A percentile compares a stretch with the other conserved stretches of the same genome.
These are phyloP conservation scores for Ephemerocybe angulata DNA, from an alignment of 768 basidiomycete genomes.

Conservation along the genomic window DNA sequence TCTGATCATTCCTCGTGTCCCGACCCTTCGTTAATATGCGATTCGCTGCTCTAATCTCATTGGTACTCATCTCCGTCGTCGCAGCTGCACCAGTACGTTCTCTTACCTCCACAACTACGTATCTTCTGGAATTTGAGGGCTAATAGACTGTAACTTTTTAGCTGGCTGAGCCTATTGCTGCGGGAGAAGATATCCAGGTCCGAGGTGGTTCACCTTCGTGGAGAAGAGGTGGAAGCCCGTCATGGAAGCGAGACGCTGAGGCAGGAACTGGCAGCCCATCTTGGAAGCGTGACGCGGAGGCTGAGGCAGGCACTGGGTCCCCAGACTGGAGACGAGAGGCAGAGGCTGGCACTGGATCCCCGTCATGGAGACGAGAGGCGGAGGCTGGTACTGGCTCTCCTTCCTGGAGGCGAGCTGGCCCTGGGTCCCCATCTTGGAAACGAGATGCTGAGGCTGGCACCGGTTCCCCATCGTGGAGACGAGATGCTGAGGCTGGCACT, in stretches of 20 bases:
- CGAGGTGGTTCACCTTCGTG: conserved; percentile 5
- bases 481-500: conserved; percentile 8
- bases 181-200: conserved; percentile 10
- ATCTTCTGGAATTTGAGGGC: neutral
- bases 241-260: conserved; percentile 20
- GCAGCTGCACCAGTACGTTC: conserved; percentile 37
- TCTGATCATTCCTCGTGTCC: neutral
- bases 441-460: conserved; percentile 12
- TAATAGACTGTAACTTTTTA: conserved; percentile 9
- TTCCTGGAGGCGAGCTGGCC: conserved; percentile 13
- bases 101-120: neutral
- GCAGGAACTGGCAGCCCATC: conserved; percentile 14
- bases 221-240: conserved; percentile 16
- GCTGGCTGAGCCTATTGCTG: conserved; percentile 19
- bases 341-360: neutral
- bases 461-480: conserved; percentile 8
- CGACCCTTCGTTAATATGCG: conserved; percentile 28
- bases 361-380: too few species aligned
- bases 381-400: too few species aligned
- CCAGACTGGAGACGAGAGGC: neutral
- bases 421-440: conserved; percentile 18
- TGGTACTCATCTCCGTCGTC: conserved; percentile 30
- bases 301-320: neutral
- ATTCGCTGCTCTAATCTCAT: conserved; percentile 31
- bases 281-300: conserved; percentile 15